Evolutionary conservation across 805 yeast genomes (phyloP).

Genomic region (Maudiozyma barnettii): DNA sequence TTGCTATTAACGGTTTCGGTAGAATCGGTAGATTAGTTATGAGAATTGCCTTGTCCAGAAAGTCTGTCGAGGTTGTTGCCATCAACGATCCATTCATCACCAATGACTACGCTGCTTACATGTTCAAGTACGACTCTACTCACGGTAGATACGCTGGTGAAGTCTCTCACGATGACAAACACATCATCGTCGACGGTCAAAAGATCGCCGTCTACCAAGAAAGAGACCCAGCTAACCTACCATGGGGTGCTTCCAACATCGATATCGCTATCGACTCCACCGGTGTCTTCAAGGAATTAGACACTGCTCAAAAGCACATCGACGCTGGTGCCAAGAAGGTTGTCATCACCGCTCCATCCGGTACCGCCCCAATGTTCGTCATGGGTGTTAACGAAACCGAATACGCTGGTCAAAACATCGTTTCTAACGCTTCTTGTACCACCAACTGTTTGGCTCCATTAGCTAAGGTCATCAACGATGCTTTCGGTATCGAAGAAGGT

Average conservation of each 20-base stretch:
- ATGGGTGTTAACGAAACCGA: conserved; percentile 59
- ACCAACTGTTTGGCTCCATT: conserved; percentile 69
- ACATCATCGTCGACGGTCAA: conserved; percentile 46
- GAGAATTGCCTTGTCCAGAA: conserved; percentile 50
- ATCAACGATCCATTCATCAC: conserved; percentile 63
- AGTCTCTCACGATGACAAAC: conserved; percentile 43
- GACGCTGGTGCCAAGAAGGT: conserved; percentile 71
- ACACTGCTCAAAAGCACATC: conserved; percentile 59
- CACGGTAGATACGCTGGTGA: conserved; percentile 58
- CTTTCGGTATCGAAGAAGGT: conserved; percentile 62
- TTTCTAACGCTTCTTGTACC: conserved; percentile 67
- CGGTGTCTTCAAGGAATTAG: conserved; percentile 60
- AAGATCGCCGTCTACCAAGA: conserved; percentile 46
- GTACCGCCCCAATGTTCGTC: conserved; percentile 67
- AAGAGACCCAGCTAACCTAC: conserved; percentile 58
- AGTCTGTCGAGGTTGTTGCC: conserved; percentile 49
- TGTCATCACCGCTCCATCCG: conserved; percentile 62
- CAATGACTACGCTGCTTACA: conserved; percentile 61
- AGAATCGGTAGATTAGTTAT: conserved; percentile 62
- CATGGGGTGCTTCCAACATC: conserved; percentile 57
- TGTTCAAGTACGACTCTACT: conserved; percentile 68
- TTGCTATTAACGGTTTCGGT: conserved; percentile 69
- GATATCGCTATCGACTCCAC: conserved; percentile 64
- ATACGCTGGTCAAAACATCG: conserved; percentile 49
- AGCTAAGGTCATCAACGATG: conserved; percentile 59